Base-by-base conservation (phyloP, 2,329 filamentous ascomycete genomes). In the Dichotomopilus funicola region DNA sequence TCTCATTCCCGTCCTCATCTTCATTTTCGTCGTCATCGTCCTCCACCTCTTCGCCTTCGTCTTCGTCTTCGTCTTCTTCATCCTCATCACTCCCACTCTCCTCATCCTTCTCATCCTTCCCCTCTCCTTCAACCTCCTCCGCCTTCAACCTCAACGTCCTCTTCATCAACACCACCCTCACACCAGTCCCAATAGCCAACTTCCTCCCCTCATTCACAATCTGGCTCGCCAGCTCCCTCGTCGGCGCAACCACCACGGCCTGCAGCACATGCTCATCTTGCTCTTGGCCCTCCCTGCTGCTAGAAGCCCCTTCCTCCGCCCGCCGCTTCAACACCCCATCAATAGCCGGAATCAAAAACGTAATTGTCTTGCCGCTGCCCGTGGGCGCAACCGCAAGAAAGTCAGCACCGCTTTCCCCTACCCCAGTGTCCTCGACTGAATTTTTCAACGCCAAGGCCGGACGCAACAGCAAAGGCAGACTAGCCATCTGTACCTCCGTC, bases 361-460 rank as follows among this genome's bases (percentile, higher is more conserved):
- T 90, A 60, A 99, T 76, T 0, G 94, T 99, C 76, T 99, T 99
- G 45, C 94, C 94, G 69, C 92, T 97, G 31, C 94, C 94, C 0
- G 94, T 99, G 1, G 94, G 94, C 3, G 94, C 94, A 44, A 97
- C 85, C 0, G 89, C 89, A 60, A 99, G 72, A 41, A 99, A 82
- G 73, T 99, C 86, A 4, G 92, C 75, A 10, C 70, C 70, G 49
- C 63, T 59, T 6, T 62, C 61, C 34, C 67, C 60, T 11, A 65
- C 63, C 19, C 75, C 56, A 19, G 71, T 70, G 27, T 66, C 66
- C 33, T 68, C 71, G 4, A 67, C 68, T 10, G 69, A 63, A 44
- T 68, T 65, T n/a, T 66, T 58, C 35, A 83, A 71, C 0, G 80
- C 80, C 54, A 70, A 73, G 59, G 77, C 73, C 0, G 81, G 77